Evolutionary conservation across 768 basidiomycete species (phyloP).

Genomic region (Suillus discolor): DNA sequence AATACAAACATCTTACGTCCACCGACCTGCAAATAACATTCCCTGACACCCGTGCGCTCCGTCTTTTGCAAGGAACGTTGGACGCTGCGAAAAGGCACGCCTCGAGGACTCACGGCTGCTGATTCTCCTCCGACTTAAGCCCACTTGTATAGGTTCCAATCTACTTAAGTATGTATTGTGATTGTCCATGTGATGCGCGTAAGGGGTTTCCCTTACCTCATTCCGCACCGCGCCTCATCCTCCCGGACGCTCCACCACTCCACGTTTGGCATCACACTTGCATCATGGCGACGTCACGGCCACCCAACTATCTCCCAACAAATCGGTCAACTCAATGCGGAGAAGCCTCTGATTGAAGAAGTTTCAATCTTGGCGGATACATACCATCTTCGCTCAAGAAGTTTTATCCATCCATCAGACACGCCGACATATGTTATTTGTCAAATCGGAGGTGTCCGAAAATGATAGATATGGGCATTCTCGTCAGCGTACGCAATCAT

Average conservation of each 20-base stretch:
- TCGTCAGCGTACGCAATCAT: not conserved
- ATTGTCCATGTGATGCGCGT: not conserved
- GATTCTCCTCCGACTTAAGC: not conserved
- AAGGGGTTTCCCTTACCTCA: not conserved
- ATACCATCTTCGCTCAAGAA: not conserved
- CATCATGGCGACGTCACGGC: not conserved
- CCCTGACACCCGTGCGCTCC: conserved; percentile 86
- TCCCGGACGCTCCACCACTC: not conserved
- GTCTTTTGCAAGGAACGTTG: conserved; percentile 56
- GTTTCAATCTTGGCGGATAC: not conserved
- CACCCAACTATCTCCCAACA: not conserved
- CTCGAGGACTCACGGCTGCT: not conserved
- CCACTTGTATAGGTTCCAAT: not conserved
- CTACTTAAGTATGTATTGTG: not conserved
- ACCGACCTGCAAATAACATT: conserved; percentile 90
- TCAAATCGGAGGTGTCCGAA: not conserved
- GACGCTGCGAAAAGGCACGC: not conserved
- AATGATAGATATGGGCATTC: not conserved
- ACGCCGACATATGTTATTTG: not conserved
- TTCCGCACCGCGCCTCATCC: not conserved
- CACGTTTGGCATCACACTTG: not conserved
- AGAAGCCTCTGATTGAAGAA: not conserved
- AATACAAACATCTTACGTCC: conserved; percentile 50
- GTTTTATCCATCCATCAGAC: not conserved
- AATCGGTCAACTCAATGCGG: not conserved